These are phyloP conservation scores for Trichoderma sp. DNA, from an alignment of 2,329 filamentous ascomycete genomes.

Conservation along the genomic window DNA sequence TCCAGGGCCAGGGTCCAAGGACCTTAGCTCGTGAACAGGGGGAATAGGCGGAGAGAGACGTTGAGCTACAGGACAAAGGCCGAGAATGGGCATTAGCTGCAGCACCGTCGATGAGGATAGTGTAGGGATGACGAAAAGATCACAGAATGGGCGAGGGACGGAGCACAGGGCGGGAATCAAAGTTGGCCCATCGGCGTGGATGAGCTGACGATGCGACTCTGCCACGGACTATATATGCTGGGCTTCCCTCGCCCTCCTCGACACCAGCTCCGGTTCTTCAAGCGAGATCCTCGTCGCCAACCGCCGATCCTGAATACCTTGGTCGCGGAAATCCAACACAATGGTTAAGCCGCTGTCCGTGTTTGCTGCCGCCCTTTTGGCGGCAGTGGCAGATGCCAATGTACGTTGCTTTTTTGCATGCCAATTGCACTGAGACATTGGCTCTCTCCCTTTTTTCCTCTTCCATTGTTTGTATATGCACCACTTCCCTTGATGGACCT, in stretches of 20 bases:
- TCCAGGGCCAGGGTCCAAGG: slow-evolving; percentile 3
- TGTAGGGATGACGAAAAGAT: slow-evolving; percentile 8
- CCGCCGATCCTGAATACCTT: slow-evolving; percentile 12
- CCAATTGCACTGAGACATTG: slow-evolving; percentile 6
- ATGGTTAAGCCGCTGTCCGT: slow-evolving; percentile 37
- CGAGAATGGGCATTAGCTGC: slow-evolving; percentile 11
- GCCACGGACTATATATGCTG: slow-evolving; percentile 10
- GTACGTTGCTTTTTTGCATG: slow-evolving; percentile 18
- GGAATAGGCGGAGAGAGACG: slow-evolving; percentile 9
- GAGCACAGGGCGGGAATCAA: background rate
- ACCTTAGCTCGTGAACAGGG: background rate
- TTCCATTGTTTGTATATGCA: background rate
- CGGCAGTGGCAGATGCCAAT: slow-evolving; percentile 30
- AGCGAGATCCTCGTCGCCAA: slow-evolving; percentile 15
- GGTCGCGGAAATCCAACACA: slow-evolving; percentile 19
- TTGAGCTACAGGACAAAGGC: slow-evolving; percentile 5
- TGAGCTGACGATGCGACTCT: slow-evolving; percentile 11
- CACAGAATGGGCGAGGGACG: background rate
- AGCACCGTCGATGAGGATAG: background rate
- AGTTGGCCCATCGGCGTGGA: background rate
- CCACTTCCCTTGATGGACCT: background rate
- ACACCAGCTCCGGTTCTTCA: background rate
- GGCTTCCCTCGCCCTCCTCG: slow-evolving; percentile 3
- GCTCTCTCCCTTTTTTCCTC: background rate
- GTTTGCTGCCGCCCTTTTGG: slow-evolving; percentile 32